Conservation (phyloP, 805 yeast species). For the Cyberlindnera bimundalis region DNA sequence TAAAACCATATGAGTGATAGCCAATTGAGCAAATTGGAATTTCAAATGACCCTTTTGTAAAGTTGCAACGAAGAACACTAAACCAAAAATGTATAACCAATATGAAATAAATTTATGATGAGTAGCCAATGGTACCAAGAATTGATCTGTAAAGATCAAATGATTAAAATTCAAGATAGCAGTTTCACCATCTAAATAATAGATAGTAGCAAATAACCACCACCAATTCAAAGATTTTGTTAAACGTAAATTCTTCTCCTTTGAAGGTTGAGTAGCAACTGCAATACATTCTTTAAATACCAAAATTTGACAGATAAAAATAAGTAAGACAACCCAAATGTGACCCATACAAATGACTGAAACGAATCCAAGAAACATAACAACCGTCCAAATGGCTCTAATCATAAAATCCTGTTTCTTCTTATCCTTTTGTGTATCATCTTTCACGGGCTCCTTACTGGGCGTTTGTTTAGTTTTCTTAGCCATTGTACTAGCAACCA, state of each 20-base stretch:
- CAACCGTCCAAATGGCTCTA: slow-evolving; percentile 89
- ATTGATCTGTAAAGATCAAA: slow-evolving; percentile 46
- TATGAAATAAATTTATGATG: slow-evolving; percentile 86
- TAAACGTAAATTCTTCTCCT: slow-evolving; percentile 78
- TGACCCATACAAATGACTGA: slow-evolving; percentile 79
- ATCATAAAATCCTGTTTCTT: slow-evolving; percentile 82
- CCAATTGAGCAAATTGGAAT: slow-evolving; percentile 91
- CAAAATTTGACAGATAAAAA: slow-evolving; percentile 69
- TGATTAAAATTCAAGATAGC: slow-evolving; percentile 64
- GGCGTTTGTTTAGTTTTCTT: slow-evolving; percentile 2
- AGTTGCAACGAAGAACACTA: slow-evolving; percentile 85
- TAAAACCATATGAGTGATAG: slow-evolving; percentile 91
- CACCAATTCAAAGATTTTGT: slow-evolving; percentile 91
- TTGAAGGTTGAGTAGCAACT: slow-evolving; percentile 74
- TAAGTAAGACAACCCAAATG: slow-evolving; percentile 68
- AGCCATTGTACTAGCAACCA: slow-evolving; percentile 1
- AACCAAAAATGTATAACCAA: slow-evolving; percentile 79
- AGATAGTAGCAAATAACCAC: slow-evolving; percentile 80
- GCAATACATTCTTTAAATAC: slow-evolving; percentile 90
- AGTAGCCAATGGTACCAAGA: slow-evolving; percentile 55
- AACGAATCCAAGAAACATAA: slow-evolving; percentile 79
- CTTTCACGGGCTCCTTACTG: background rate
- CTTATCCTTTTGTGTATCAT: slow-evolving; percentile 29
- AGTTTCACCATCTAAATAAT: slow-evolving; percentile 85
- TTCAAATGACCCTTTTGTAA: slow-evolving; percentile 84